Conservation (phyloP, 306 rosid species). For the Vicia sativa region DNA sequence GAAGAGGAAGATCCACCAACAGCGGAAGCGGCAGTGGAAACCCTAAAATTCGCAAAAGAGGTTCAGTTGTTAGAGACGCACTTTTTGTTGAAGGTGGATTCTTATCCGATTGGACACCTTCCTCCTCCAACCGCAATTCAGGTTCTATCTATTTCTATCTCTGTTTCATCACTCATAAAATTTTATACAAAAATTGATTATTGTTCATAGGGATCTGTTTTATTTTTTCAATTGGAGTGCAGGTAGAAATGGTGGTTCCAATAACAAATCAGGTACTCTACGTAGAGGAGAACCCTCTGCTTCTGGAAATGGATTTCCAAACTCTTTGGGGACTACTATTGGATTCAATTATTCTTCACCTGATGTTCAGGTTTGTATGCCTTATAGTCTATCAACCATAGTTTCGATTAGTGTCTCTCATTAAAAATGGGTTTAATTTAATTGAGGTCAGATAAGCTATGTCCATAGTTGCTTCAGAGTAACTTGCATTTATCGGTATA, state of each 20-base stretch:
- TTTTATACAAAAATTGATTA: too few species aligned
- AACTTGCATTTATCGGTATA: slow-evolving; percentile 33
- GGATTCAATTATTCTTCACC: slow-evolving; percentile 66
- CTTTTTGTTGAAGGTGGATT: slow-evolving; percentile 76
- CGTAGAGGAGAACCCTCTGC: slow-evolving; percentile 53
- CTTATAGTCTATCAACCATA: background rate
- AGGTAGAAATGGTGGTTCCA: slow-evolving; percentile 57
- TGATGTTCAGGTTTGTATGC: slow-evolving; percentile 57
- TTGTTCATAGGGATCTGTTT: background rate
- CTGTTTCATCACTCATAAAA: slow-evolving; percentile 30
- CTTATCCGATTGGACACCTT: slow-evolving; percentile 67
- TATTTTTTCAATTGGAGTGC: slow-evolving; percentile 39
- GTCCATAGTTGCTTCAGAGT: slow-evolving; percentile 29
- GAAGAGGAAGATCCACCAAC: slow-evolving; percentile 47
- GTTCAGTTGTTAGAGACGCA: slow-evolving; percentile 41
- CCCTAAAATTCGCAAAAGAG: slow-evolving; percentile 45
- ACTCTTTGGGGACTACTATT: slow-evolving; percentile 47
- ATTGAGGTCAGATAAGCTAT: slow-evolving; percentile 21
- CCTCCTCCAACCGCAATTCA: slow-evolving; percentile 41
- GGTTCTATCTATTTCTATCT: slow-evolving; percentile 53
- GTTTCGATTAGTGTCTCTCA: background rate
- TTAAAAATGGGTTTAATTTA: slow-evolving; percentile 26
- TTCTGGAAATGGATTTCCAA: slow-evolving; percentile 42
- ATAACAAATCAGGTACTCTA: slow-evolving; percentile 45
- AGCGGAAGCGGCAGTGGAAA: slow-evolving; percentile 22